Evolutionary conservation across 345 rosid species (phyloP), one percentile per base, ranked within the genome.

Genomic region (Rubroshorea leprosula): DNA sequence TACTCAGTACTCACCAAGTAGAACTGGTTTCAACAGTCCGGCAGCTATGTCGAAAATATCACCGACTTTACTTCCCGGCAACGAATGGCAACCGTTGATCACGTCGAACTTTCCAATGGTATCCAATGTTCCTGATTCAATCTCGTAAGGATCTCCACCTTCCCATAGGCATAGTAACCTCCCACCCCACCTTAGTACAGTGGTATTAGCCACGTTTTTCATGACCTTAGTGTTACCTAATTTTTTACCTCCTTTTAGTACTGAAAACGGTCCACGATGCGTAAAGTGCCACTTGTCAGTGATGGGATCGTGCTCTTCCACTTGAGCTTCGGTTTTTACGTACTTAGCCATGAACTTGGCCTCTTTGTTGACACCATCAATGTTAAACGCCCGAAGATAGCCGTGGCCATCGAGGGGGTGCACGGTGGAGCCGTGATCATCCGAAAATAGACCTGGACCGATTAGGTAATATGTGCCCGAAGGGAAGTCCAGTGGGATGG

Each of bases 401-500:
- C 98, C 95, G 11, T 91, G 98, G 14, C 96, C 96, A 58, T 91
- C 98, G 6, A 91, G 55, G 2, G 98, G 98, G 63, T 88, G 98
- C 53, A 91, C 96, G 2, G 92, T 79, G 13, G 98, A 91, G 15
- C 98, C 98, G 7, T 91, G 80, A 57, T 91, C 98, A 31, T 91
- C 98, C 1, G 78, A 52, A 60, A 91, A 91, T 5, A 91, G 67
- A 7, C 98, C 96, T 3, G 96, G 98, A 15, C 98, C 96, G 44
- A 88, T 58, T 6, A 91, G 69, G 73, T 85, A 91, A 64, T 91
- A 91, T 0, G 92, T 91, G 24, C 98, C 96, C 2, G 81, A 69
- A 11, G 96, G 95, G 67, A 91, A 88, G 65, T 86, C 80, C 8
- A 71, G 0, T 0, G 92, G 96, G 54, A 91, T 62, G 10, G 78